These are phyloP conservation scores for Lactarius hatsudake DNA, from an alignment of 768 basidiomycete genomes.

Conservation along the genomic window DNA sequence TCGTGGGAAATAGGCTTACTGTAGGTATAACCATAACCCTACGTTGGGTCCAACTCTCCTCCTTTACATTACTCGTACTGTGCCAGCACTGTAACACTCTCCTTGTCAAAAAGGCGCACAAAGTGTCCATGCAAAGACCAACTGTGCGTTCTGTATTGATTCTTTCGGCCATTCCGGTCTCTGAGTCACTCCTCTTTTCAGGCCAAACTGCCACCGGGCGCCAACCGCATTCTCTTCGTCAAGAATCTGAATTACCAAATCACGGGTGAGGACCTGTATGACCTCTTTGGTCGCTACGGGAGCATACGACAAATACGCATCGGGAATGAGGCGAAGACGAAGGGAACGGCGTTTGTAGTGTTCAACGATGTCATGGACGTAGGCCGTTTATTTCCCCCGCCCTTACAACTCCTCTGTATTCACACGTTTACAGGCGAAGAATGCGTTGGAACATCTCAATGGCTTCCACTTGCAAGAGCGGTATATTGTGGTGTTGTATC, in stretches of 20 bases:
- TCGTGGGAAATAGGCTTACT: not conserved
- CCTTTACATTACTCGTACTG: too few relatives aligned
- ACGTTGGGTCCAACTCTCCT: not conserved
- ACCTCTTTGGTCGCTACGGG: conserved; percentile 96
- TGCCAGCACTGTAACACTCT: not conserved
- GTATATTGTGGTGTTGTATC: conserved; percentile 96
- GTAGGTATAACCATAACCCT: not conserved
- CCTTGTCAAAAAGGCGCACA: not conserved
- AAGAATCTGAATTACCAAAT: conserved; percentile 93
- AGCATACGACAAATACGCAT: conserved; percentile 94
- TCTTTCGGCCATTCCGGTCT: not conserved
- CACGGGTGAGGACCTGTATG: conserved; percentile 91
- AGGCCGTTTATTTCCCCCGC: conserved; percentile 3
- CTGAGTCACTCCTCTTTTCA: conserved; percentile 31
- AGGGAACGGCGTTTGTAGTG: conserved; percentile 95
- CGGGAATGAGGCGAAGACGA: conserved; percentile 88
- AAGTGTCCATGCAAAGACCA: conserved; percentile 69
- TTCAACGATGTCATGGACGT: conserved; percentile 97
- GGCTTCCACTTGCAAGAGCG: conserved; percentile 98
- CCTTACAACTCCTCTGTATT: not conserved
- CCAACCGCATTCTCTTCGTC: conserved; percentile 88
- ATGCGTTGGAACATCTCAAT: conserved; percentile 93
- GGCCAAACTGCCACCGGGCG: conserved; percentile 89
- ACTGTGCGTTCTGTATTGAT: conserved; percentile 45
- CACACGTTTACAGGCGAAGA: conserved; percentile 74